phyloP scores from a whole-genome alignment of 2,329 filamentous ascomycete species.

The Cladosporium phlei region DNA sequence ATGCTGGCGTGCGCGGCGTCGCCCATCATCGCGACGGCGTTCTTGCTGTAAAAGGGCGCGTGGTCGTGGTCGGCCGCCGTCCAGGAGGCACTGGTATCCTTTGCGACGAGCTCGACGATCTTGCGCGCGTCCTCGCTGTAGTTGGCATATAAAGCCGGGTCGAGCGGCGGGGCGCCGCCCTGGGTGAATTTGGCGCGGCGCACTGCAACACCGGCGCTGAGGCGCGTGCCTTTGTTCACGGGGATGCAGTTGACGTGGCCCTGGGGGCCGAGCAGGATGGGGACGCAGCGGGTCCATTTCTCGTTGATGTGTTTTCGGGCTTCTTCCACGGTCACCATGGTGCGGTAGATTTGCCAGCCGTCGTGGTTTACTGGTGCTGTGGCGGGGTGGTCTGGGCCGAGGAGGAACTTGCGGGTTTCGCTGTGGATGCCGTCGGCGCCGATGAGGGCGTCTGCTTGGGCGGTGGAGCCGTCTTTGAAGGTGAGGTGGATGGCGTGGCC shows the following conservation, averaged over 20 bases:
- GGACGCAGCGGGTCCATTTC: slow-evolving; percentile 28
- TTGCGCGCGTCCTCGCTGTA: slow-evolving; percentile 28
- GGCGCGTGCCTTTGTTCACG: slow-evolving; percentile 26
- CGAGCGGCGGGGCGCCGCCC: slow-evolving; percentile 20
- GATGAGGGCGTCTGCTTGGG: slow-evolving; percentile 45
- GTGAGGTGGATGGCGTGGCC: slow-evolving; percentile 31
- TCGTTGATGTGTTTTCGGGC: slow-evolving; percentile 27
- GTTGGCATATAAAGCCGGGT: slow-evolving; percentile 22
- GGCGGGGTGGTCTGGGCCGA: slow-evolving; percentile 32
- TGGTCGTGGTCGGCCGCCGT: slow-evolving; percentile 31
- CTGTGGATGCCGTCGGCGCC: slow-evolving; percentile 53
- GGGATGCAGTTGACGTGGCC: slow-evolving; percentile 33
- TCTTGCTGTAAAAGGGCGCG: slow-evolving; percentile 30
- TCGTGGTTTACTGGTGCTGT: slow-evolving; percentile 29
- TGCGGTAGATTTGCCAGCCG: slow-evolving; percentile 31
- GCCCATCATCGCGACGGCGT: slow-evolving; percentile 32
- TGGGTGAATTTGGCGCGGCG: slow-evolving; percentile 22
- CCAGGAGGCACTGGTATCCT: slow-evolving; percentile 28
- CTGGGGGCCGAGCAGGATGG: slow-evolving; percentile 29
- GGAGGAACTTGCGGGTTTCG: slow-evolving; percentile 41
- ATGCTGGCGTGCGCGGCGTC: slow-evolving; percentile 38
- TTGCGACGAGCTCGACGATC: slow-evolving; percentile 27
- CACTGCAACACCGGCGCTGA: slow-evolving; percentile 28
- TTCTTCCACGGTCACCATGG: slow-evolving; percentile 27
- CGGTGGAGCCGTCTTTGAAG: slow-evolving; percentile 47